phyloP scores from a whole-genome alignment of 2,329 filamentous ascomycete genomes.

The Aspergillus sp. region DNA sequence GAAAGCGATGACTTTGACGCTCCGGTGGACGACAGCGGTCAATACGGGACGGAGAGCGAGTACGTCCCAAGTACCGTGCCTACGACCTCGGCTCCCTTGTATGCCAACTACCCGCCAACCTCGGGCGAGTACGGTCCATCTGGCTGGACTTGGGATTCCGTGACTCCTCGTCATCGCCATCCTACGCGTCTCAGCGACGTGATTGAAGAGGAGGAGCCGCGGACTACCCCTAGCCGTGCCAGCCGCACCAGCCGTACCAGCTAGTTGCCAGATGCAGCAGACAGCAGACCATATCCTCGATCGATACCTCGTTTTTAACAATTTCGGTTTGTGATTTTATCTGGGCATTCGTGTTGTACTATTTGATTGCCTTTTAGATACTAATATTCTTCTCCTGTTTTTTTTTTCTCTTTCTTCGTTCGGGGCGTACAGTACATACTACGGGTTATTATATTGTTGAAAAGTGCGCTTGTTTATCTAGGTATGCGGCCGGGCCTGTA shows the following conservation, averaged over 20 bases:
- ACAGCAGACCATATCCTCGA: too few relatives aligned
- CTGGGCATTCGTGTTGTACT: background rate
- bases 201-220: conserved; percentile 73
- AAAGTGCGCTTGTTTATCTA: background rate
- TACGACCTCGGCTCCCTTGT: conserved; percentile 17
- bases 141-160: conserved; percentile 66
- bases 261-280: background rate
- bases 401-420: conserved; percentile 1
- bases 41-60: conserved; percentile 26
- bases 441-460: background rate
- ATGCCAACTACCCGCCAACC: conserved; percentile 25
- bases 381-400: conserved; percentile 3
- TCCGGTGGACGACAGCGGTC: conserved; percentile 40
- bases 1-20: conserved; percentile 50
- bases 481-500: background rate
- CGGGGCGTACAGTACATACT: background rate
- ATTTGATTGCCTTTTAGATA: background rate
- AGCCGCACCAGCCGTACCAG: conserved; percentile 34
- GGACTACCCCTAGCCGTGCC: conserved; percentile 52
- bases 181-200: conserved; percentile 84
- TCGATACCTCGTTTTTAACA: background rate
- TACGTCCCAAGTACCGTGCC: conserved; percentile 21
- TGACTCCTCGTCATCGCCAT: conserved; percentile 69
- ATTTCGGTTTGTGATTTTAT: conserved; percentile 8
- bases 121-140: conserved; percentile 57